Evolutionary conservation across 176 grass and related monocot species (phyloP), one percentile per base, ranked within the genome.

Genomic region (Rhynchospora tenuis): DNA sequence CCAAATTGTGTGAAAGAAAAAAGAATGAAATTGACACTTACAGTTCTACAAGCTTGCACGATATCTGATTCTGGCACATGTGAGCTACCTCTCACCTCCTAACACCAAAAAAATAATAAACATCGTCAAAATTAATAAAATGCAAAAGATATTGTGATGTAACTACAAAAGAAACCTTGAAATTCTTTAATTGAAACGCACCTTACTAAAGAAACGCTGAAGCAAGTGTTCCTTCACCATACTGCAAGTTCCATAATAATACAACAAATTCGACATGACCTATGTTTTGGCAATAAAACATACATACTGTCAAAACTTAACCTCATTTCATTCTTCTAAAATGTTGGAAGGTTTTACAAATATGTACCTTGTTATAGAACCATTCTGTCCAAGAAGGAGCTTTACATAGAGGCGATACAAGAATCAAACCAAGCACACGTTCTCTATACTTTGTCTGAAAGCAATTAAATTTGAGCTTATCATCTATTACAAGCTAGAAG

Each of bases 181-280:
- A 82, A 48, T 26, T 51, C 42, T 82, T 80, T 58, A 80, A 82
- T 82, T 50, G 5, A 28, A 82, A 66, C 43, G 44, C 86, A 99
- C 96, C 96, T 93, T 99, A 71, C 96, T 95, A 80, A 99, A 99
- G 85, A 91, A 99, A 38, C 96, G 89, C 81, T 99, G 96, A 83
- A 99, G 81, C 82, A 99, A 90, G 81, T 77, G 87, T 33, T 99
- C 96, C 85, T 93, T 95, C 69, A 99, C 87, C 83, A 99, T 77
- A 46, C 88, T 87, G 79, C 96, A 95, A 89, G 90, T 99, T 73
- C 96, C 96, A 90, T 95, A 99, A 79, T 91, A 99, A 89, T 99
- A 99, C 47, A 99, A 81, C 78, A 99, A 91, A 88, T 99, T 99
- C 50, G 96, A 93, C 50, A 87, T 86, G n/a, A 95, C 88, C 96